Evolutionary conservation across 768 basidiomycete species (phyloP), one percentile per base, ranked within the genome.

Genomic region (Suillus decipiens): DNA sequence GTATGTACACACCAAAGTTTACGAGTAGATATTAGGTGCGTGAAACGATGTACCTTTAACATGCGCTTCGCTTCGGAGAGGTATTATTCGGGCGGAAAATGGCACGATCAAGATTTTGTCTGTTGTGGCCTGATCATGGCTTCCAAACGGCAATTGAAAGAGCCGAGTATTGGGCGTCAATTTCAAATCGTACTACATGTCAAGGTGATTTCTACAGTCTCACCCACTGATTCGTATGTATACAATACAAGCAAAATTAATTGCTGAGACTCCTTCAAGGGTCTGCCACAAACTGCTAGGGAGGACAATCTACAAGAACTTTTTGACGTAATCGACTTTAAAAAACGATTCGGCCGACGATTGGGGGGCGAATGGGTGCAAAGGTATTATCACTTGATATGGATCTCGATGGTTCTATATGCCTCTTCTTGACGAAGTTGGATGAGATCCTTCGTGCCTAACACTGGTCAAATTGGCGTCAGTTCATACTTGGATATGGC

Each of bases 391-490:
- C 74, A 81, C 51, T 72, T 69, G 34, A 82, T 76, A 36, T 68
- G 71, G 28, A 86, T 78, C 57, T 63, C 66, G 61, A 93, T 77
- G 14, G 72, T 73, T 34, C 84, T 87, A 69, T 91, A 91, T 24
- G 90, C 71, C 60, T 80, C 80, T 15, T 72, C 72, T 72, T 95
- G 93, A 43, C 82, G 73, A 42, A 95, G 74, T 22, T 73, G 78
- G 58, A 95, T 65, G 17, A 92, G 79, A 65, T 88, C 80, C 71
- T 94, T 95, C 24, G 92, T 93, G 12, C 85, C 84, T 53, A 95
- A 82, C 60, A 91, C 93, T 95, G 66, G 22, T n/a, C 51, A 45
- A 45, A 14, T 62, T 43, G 51, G 17, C 39, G 17, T 57, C 24
- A 57, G 56, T 39, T 6, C 15, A 39, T 56, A 56, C 37, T 53